phyloP scores from a whole-genome alignment of 2,329 filamentous ascomycete species.

The Colletotrichum endophyticum region DNA sequence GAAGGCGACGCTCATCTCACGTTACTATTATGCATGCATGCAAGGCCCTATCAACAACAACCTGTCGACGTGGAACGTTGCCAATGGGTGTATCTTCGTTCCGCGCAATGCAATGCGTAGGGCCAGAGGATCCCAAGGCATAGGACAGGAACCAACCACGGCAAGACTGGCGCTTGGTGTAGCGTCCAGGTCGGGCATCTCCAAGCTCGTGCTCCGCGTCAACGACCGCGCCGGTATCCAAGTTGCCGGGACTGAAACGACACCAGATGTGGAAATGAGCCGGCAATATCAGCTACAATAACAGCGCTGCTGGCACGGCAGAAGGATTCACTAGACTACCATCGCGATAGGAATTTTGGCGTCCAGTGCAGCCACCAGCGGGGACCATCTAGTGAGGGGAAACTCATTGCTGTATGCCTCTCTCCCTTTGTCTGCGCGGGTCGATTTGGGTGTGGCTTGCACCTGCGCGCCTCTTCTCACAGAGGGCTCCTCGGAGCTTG shows the following conservation, averaged over 20 bases:
- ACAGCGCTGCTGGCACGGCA: background rate
- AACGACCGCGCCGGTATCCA: background rate
- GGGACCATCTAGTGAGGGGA: background rate
- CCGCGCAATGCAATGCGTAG: background rate
- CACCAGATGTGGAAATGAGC: background rate
- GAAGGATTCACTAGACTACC: background rate
- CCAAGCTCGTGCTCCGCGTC: background rate
- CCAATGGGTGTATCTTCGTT: background rate
- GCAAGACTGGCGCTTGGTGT: background rate
- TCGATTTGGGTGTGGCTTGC: background rate
- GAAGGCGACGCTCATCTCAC: background rate
- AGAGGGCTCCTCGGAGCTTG: background rate
- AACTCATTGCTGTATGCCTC: background rate
- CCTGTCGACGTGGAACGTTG: background rate
- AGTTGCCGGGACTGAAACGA: background rate
- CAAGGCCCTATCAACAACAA: background rate
- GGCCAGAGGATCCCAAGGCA: background rate
- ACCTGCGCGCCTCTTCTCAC: background rate
- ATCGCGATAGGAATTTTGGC: background rate
- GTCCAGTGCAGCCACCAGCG: background rate
- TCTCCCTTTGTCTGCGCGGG: background rate
- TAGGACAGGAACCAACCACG: background rate
- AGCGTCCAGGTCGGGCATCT: background rate
- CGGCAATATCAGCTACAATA: background rate
- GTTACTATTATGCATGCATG: background rate